Evolutionary conservation across 805 yeast genomes (phyloP), one percentile per base, ranked within the genome.

Genomic region (Jamesozyma spencerorum): DNA sequence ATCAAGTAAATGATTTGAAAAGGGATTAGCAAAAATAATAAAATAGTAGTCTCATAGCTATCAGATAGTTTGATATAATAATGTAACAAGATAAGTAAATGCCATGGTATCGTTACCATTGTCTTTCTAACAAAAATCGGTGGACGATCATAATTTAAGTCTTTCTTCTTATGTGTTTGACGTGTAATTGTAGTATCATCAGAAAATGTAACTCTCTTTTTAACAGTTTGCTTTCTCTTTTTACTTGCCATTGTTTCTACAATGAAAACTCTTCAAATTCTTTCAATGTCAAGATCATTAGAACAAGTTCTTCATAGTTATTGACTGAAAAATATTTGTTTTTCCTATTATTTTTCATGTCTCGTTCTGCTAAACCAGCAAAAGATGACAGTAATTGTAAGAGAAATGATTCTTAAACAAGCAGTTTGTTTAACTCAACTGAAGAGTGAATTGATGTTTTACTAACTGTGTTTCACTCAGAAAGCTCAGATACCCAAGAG

Each of bases 1-100:
- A 58, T 46, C 26, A 66, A 54, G 40, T 66, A 68, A 2, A 53
- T 40, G n/a, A 61, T 39, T 41, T 69, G 74, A 15, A 55, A 26
- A 2, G 66, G 60, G 14, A 57, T 47, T 24, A 65, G 48, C 3
- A 60, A 47, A 12, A 43, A 43, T 14, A 58, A 43, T 32, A 68
- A 43, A 2, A 53, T 60, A 1, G 43, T 33, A 3, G 48, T 36
- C 20, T 63, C 57, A 34, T 57, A 58, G 6, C 44, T 39, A 4
- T 63, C 51, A 1, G 58, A 52, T 4, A 50, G 3, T 30, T 50
- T 50, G 11, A 69, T 47, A 22, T 55, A 54, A 37, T 60, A 68
- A 30, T 60, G 57, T 5, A 59, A 34, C 38, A 70, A 57, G 2
- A 58, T 41, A 1, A 64, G 10, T 29, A 62, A 31, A 45, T 62